Percentiles rank a stretch among this genome's conserved stretches.
phyloP scores from a whole-genome alignment of 2,329 filamentous ascomycete genomes.

The Leptographium wingfieldii region DNA sequence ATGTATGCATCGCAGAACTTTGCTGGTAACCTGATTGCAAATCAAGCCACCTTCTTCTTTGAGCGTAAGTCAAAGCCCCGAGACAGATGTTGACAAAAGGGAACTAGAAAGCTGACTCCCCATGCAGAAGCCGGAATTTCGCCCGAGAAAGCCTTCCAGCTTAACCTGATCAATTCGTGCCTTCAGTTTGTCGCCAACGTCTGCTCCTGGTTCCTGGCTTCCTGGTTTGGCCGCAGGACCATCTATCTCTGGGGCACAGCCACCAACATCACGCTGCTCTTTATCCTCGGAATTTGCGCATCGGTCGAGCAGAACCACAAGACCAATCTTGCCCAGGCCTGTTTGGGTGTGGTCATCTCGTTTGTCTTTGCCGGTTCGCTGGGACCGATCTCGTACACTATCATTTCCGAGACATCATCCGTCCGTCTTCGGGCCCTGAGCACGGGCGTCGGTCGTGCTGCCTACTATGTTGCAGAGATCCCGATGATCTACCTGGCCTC shows the following conservation, averaged over 20 bases:
- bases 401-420: constrained; percentile 26
- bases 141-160: constrained; percentile 41
- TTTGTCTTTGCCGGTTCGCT: constrained; percentile 44
- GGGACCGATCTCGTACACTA: constrained; percentile 32
- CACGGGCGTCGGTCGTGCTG: constrained; percentile 17
- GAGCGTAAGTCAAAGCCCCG: constrained; percentile 28
- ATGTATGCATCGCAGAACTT: constrained; percentile 48
- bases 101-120: constrained; percentile 14
- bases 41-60: constrained; percentile 51
- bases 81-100: constrained; percentile 12
- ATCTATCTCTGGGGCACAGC: constrained; percentile 11
- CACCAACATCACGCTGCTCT: constrained; percentile 10
- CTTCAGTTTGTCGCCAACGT: constrained; percentile 51
- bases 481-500: constrained; percentile 18
- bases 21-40: constrained; percentile 50
- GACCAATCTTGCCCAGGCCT: constrained; percentile 16
- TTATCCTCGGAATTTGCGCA: constrained; percentile 13
- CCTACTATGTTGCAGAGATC: constrained; percentile 19
- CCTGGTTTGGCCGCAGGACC: constrained; percentile 15
- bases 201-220: constrained; percentile 54
- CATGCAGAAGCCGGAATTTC: constrained; percentile 43
- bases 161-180: constrained; percentile 52
- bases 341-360: constrained; percentile 9
- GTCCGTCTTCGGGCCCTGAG: constrained; percentile 21
- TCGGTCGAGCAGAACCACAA: constrained; percentile 27